Evolutionary conservation across 345 rosid species (phyloP).

Genomic region (Kernera saxatilis): DNA sequence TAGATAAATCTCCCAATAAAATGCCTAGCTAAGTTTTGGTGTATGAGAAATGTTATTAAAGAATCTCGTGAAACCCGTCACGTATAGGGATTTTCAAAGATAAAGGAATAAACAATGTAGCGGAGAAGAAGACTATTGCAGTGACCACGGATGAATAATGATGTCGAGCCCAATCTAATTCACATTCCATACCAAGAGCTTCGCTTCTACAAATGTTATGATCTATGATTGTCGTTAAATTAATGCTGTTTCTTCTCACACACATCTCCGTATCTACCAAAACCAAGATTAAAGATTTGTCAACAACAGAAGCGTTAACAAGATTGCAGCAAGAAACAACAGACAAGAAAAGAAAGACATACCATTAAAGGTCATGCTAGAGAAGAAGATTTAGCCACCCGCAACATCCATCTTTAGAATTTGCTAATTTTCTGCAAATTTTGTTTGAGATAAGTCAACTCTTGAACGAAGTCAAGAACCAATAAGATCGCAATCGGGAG

Average conservation of each 20-base stretch:
- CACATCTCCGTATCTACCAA: slow-evolving; percentile 55
- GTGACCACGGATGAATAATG: slow-evolving; percentile 48
- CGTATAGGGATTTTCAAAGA: slow-evolving; percentile 78
- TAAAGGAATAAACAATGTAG: slow-evolving; percentile 71
- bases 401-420: slow-evolving; percentile 54
- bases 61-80: slow-evolving; percentile 73
- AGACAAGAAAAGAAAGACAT: background rate
- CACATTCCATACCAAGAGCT: slow-evolving; percentile 72
- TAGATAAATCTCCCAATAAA: slow-evolving; percentile 27
- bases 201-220: slow-evolving; percentile 23
- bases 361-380: slow-evolving; percentile 53
- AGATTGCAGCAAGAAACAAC: background rate
- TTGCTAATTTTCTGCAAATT: slow-evolving; percentile 22
- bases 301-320: background rate
- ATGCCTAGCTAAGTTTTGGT: slow-evolving; percentile 21
- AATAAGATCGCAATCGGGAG: slow-evolving; percentile 11
- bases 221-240: slow-evolving; percentile 21
- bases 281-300: background rate
- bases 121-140: slow-evolving; percentile 53
- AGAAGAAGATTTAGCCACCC: slow-evolving; percentile 53
- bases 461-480: slow-evolving; percentile 21
- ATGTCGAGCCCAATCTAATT: slow-evolving; percentile 52
- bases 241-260: slow-evolving; percentile 35
- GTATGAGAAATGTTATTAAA: slow-evolving; percentile 31
- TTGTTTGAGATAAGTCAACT: slow-evolving; percentile 15